Evolutionary conservation across 2,329 filamentous ascomycete species (phyloP).

Genomic region (Pezicula radicicola): DNA sequence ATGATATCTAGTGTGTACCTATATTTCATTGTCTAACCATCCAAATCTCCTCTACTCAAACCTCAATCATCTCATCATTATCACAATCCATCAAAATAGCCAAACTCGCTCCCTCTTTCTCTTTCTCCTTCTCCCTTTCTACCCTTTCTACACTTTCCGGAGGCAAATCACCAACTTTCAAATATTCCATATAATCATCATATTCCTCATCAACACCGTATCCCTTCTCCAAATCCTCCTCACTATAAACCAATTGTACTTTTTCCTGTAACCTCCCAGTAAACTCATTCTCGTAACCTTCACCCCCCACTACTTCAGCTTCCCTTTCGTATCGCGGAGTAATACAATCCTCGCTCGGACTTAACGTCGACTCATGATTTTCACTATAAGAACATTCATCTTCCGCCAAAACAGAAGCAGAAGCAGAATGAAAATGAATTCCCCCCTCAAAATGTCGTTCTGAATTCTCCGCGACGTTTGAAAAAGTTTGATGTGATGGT

Average conservation of each 20-base stretch:
- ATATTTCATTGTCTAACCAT: too few relatives aligned
- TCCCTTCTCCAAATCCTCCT: not conserved
- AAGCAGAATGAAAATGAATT: not conserved
- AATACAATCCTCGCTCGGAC: not conserved
- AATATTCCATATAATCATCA: constrained; percentile 1
- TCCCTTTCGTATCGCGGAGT: not conserved
- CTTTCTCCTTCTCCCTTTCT: too few relatives aligned
- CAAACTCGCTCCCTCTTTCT: too few relatives aligned
- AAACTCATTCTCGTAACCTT: too few relatives aligned
- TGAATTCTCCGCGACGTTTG: not conserved
- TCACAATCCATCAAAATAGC: too few relatives aligned
- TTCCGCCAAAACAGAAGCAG: not conserved
- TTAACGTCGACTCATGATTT: not conserved
- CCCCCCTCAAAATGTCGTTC: not conserved
- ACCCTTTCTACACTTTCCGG: too few relatives aligned
- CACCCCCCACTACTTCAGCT: too few relatives aligned
- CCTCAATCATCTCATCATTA: too few relatives aligned
- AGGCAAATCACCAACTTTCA: not conserved
- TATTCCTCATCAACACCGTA: not conserved
- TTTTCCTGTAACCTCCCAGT: not conserved
- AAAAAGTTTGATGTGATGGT: not conserved
- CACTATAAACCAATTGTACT: not conserved
- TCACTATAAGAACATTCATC: not conserved
- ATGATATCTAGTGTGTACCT: too few relatives aligned
- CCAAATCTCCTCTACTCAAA: too few relatives aligned